A percentile compares a stretch with the other conserved stretches of the same genome.
These are phyloP conservation scores for Chaetomium globosum DNA, from an alignment of 2,329 filamentous ascomycete genomes.

Conservation along the genomic window DNA sequence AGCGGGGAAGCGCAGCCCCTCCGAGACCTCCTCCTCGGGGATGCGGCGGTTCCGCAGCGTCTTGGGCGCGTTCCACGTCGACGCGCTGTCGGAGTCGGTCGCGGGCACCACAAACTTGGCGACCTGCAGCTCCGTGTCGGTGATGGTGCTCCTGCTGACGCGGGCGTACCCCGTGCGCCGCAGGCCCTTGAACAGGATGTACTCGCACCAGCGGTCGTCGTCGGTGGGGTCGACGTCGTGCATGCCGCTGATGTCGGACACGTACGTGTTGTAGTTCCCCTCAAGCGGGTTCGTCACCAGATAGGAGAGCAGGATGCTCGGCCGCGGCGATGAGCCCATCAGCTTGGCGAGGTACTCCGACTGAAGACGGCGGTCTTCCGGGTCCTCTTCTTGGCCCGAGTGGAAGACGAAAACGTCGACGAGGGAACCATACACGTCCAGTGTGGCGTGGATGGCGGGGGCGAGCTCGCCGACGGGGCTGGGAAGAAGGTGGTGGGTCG, in stretches of 20 bases:
- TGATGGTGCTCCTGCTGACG: constrained; percentile 86
- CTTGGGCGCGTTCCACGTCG: constrained; percentile 46
- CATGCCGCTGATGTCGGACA: constrained; percentile 85
- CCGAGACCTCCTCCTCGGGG: constrained; percentile 72
- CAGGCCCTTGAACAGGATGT: constrained; percentile 91
- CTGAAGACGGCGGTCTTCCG: constrained; percentile 86
- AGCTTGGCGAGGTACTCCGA: constrained; percentile 80
- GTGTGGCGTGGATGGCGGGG: constrained; percentile 93
- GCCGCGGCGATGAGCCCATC: constrained; percentile 81
- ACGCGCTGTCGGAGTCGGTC: constrained; percentile 58
- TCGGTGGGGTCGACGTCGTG: constrained; percentile 89
- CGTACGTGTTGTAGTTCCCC: constrained; percentile 97
- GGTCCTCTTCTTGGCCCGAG: constrained; percentile 95
- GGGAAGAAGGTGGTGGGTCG: constrained; percentile 91
- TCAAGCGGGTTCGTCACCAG: constrained; percentile 86
- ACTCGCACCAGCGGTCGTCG: constrained; percentile 99
- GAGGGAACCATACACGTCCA: constrained; percentile 86
- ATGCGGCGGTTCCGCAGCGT: constrained; percentile 63
- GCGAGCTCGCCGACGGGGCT: constrained; percentile 93
- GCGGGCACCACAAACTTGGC: constrained; percentile 89
- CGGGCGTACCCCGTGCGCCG: constrained; percentile 86
- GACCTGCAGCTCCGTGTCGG: constrained; percentile 94
- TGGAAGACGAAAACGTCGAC: constrained; percentile 98
- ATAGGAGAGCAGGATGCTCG: constrained; percentile 84
- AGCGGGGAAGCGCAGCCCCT: constrained; percentile 78